Conservation (phyloP, 352 stramenopile species). For the Peronospora belbahrii region DNA sequence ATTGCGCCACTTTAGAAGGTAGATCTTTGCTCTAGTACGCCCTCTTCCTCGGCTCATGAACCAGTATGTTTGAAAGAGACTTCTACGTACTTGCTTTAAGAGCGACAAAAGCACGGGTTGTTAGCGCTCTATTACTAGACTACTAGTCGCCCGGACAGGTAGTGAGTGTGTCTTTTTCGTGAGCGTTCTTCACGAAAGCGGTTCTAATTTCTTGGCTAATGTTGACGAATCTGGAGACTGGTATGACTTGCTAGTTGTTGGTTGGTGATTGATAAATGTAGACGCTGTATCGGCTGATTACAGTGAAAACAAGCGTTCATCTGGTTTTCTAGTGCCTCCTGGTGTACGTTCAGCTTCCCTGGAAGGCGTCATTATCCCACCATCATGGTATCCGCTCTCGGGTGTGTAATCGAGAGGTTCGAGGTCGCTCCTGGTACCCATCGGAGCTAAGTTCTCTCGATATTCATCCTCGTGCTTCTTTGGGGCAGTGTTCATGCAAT, state of each 20-base stretch:
- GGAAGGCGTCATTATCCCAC: constrained; percentile 7
- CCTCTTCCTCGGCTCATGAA: no score
- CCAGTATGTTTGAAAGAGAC: no score
- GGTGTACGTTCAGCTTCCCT: constrained; percentile 14
- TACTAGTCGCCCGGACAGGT: no score
- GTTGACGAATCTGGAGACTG: background rate
- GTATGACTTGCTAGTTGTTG: no score
- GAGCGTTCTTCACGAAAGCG: background rate
- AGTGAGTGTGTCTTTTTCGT: no score
- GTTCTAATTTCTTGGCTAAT: no score
- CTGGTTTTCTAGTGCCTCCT: constrained; percentile 16
- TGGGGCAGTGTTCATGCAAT: background rate
- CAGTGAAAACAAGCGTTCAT: constrained; percentile 32
- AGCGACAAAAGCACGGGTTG: no score
- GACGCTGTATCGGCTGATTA: background rate
- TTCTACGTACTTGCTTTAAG: no score
- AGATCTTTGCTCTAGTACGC: no score
- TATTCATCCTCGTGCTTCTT: constrained; percentile 21
- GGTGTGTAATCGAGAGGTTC: constrained; percentile 20
- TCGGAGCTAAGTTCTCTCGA: constrained; percentile 16
- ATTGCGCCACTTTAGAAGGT: no score
- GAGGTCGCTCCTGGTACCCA: constrained; percentile 24
- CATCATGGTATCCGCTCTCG: constrained; percentile 11
- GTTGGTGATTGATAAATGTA: background rate
- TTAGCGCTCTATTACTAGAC: no score